phyloP scores from a whole-genome alignment of 371 early-diverging fungal genomes.

The Dipsacomyces acuminosporus region DNA sequence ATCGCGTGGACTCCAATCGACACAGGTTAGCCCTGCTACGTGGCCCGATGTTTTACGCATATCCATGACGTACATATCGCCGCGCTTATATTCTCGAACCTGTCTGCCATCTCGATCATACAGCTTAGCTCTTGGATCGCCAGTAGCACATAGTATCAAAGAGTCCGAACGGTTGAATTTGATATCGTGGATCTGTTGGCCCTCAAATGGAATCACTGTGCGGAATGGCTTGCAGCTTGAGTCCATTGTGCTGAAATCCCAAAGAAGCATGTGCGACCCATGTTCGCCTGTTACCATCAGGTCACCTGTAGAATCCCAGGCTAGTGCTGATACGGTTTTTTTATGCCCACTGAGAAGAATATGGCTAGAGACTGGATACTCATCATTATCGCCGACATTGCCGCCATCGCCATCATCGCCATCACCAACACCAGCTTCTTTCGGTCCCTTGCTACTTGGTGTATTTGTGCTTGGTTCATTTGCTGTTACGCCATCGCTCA shows the following conservation, averaged over 20 bases:
- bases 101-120: conserved; percentile 75
- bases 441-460: too few relatives aligned
- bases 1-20: conserved; percentile 77
- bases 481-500: too few relatives aligned
- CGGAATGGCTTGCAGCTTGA: conserved; percentile 69
- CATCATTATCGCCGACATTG: not conserved
- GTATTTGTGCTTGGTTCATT: too few relatives aligned
- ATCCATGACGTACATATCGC: conserved; percentile 92
- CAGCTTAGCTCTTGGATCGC: conserved; percentile 66
- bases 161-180: conserved; percentile 77
- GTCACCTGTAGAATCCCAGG: conserved; percentile 79
- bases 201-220: conserved; percentile 73
- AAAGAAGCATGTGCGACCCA: conserved; percentile 77
- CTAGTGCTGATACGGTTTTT: conserved; percentile 71
- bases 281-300: conserved; percentile 77
- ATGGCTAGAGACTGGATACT: conserved; percentile 11
- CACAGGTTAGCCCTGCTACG: conserved; percentile 71
- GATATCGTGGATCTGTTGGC: conserved; percentile 81
- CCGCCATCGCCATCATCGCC: too few relatives aligned
- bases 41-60: conserved; percentile 85
- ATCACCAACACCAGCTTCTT: too few relatives aligned
- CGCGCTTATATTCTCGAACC: conserved; percentile 72
- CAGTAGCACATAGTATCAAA: conserved; percentile 72
- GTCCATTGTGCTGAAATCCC: conserved; percentile 93
- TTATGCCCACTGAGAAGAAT: conserved; percentile 11